phyloP scores from a whole-genome alignment of 805 yeast genomes.

The Myxozyma kluyveri region DNA sequence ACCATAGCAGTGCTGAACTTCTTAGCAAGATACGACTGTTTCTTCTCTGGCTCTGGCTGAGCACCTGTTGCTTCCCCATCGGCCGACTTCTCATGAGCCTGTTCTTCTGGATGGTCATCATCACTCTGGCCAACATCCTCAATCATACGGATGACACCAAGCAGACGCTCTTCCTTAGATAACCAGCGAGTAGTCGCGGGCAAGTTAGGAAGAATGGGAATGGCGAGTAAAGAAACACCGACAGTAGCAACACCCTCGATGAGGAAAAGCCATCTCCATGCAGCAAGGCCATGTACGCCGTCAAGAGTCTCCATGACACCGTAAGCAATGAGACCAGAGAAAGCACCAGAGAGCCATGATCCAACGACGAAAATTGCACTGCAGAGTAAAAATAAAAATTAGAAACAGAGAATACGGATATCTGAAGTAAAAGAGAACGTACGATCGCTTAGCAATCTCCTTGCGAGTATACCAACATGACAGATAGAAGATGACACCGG shows the following conservation, averaged over 20 bases:
- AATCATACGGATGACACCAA: constrained; percentile 41
- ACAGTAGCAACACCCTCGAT: constrained; percentile 56
- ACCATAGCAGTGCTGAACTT: neutral
- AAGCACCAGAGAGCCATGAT: constrained; percentile 49
- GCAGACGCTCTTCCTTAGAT: constrained; percentile 47
- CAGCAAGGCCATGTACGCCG: constrained; percentile 42
- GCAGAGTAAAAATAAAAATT: neutral
- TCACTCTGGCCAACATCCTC: constrained; percentile 33
- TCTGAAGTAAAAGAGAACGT: neutral
- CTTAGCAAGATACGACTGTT: neutral
- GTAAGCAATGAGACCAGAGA: constrained; percentile 53
- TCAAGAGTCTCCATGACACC: constrained; percentile 49
- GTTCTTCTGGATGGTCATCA: neutral
- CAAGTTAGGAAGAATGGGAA: constrained; percentile 51
- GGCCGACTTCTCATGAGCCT: neutral
- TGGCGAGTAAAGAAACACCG: constrained; percentile 46
- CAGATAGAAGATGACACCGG: constrained; percentile 48
- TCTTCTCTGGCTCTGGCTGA: neutral
- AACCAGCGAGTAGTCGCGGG: constrained; percentile 49
- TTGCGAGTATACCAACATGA: constrained; percentile 55
- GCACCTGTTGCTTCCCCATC: constrained; percentile 6
- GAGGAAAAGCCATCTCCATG: constrained; percentile 58
- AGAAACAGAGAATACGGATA: too few relatives aligned
- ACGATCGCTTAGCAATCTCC: constrained; percentile 50
- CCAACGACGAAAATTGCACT: constrained; percentile 51